Base-by-base conservation (phyloP, 139 green algal genomes). In the Coelastrella sp. region DNA sequence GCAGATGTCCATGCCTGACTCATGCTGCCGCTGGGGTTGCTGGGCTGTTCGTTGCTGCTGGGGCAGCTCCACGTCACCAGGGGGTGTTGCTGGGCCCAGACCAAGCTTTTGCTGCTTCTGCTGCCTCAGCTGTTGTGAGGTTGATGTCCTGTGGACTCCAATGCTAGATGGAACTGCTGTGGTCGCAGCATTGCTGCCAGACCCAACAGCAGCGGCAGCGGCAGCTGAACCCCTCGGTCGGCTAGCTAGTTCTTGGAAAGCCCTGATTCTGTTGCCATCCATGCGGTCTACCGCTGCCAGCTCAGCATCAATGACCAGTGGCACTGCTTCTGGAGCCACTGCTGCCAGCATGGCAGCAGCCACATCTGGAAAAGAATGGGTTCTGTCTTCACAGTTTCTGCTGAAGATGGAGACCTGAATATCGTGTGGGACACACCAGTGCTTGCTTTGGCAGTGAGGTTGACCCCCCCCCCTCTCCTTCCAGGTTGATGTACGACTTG, bases 161-260 rank as follows among this genome's bases (percentile, higher is more conserved):
- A 20, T 20, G 84, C 84, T 12, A 72, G 9, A 78, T 92, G 92
- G 91, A 95, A 49, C 61, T 94, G 87, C 82, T 91, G 78, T 66
- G 89, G 35, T 68, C 92, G 87, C 27, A 27, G 22, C 9, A 7
- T 14, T 70, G 60, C 82, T 79, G 25, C 25, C 60, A 66, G 56
- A 11, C 8, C 5, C 79, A n/a, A 57, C 57, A 20, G 12, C 20
- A 11, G 11, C 79, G 8, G 14, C 24, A 14, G 6, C 60, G 49
- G 87, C 82, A 15, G 93, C 78, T 3, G 87, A 87, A 3, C 91
- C 92, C 7, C 96, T 85, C 6, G 94, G 92, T 0, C 97, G 92
- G 0, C 93, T 97, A 22, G 96, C 94, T 63, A 99, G 94, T 89
- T 99, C 96, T 94, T 99, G 97, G 76, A 99, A 99, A 19, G 96